Base-by-base conservation (phyloP, 495 filamentous ascomycete species). In the Neurospora hispaniola region DNA sequence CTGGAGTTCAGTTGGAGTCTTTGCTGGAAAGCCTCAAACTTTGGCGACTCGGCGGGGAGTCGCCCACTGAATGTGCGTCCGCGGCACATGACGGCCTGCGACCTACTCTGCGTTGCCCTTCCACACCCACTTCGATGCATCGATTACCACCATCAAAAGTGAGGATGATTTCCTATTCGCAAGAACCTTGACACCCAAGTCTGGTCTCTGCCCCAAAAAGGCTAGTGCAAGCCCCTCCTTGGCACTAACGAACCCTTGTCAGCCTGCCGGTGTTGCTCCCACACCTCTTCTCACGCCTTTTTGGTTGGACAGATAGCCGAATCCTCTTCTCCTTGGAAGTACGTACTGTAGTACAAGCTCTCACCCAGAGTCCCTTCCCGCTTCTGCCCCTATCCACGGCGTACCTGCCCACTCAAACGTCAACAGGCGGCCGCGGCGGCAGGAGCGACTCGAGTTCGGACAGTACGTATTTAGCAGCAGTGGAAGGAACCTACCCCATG, bases 211-310 rank as follows among this genome's bases (percentile, higher is more conserved):
- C 70, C 72, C 72, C 70, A 62, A 42, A 70, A 20, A 62, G 42
- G 54, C 69, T 73, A 75, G 74, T 44, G 69, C 42, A 27, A 46
- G 23, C 59, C 31, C 59, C 48, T 70, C 59, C 69, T 71, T 72
- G 75, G 40, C 73, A 73, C 73, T 77, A 74, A 46, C 3, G 35
- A 23, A 78, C 75, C 77, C 77, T 75, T 77, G 77, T 77, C 73
- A 18, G 8, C 71, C 35, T 71, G 69, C 54, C 75, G 75, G 20
- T 31, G 54, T 69, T 62, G 75, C 75, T 78, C 70, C 73, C 75
- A 78, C 76, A 78, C 76, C 73, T 40, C 69, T 43, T 31, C 27
- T 35, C 14, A 66, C 14, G 54, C 27, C 12, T 66, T 66, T 38
- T 35, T 66, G 54, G 54, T 66, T 66, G 54, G 54, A 66, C 54